Conservation (phyloP, 2,329 filamentous ascomycete species). For the Pseudogymnoascus sp. region DNA sequence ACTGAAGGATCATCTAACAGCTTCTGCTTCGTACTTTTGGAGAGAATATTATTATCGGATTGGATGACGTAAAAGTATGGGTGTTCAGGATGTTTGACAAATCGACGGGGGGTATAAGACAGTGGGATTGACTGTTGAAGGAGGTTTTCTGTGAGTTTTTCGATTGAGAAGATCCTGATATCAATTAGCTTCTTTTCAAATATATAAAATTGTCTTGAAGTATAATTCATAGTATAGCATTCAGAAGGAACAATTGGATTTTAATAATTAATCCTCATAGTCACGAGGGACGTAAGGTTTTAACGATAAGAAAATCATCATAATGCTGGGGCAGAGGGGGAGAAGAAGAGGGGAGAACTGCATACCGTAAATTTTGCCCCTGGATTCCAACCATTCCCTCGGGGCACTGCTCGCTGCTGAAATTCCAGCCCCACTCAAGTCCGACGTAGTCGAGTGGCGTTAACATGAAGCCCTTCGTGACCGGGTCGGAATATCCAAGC, state of each 20-base stretch:
- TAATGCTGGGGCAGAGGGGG: conserved; percentile 17
- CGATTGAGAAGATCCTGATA: conserved; percentile 77
- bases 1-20: conserved; percentile 65
- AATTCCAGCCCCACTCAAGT: conserved; percentile 92
- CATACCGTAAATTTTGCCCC: conserved; percentile 77
- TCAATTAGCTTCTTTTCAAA: neutral
- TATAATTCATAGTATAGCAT: conserved; percentile 22
- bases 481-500: conserved; percentile 86
- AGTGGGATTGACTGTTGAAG: conserved; percentile 81
- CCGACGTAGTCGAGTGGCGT: conserved; percentile 84
- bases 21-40: conserved; percentile 67
- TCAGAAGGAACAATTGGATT: conserved; percentile 99
- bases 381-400: conserved; percentile 94
- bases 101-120: conserved; percentile 80
- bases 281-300: conserved; percentile 29
- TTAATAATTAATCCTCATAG: conserved; percentile 48
- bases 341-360: conserved; percentile 29
- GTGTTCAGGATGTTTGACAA: conserved; percentile 80
- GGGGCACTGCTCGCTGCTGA: conserved; percentile 87
- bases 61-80: conserved; percentile 92
- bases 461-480: conserved; percentile 81
- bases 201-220: conserved; percentile 17
- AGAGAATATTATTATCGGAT: conserved; percentile 84
- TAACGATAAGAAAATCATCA: conserved; percentile 40
- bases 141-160: conserved; percentile 77